Percentiles rank a stretch among this genome's conserved stretches.
These are phyloP conservation scores for Xylaria longipes DNA, from an alignment of 495 filamentous ascomycete species.

Conservation along the genomic window DNA sequence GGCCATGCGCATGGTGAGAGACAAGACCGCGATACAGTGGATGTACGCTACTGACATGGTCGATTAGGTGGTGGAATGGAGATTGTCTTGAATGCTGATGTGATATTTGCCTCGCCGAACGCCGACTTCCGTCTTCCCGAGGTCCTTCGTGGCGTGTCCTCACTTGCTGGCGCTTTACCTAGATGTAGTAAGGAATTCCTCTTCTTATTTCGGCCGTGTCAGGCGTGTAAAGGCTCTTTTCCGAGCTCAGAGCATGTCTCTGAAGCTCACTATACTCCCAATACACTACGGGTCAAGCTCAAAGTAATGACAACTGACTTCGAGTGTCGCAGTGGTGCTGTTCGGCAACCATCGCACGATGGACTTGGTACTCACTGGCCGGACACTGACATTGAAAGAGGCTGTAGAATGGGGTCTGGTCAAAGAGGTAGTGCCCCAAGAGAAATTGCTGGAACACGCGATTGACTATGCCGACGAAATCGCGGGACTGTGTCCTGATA, in stretches of 20 bases:
- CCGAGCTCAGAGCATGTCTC: not conserved
- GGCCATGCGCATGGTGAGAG: slow-evolving; percentile 44
- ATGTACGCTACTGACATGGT: not conserved
- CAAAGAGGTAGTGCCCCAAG: slow-evolving; percentile 58
- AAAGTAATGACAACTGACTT: not conserved
- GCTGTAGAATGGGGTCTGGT: slow-evolving; percentile 67
- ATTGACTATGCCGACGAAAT: slow-evolving; percentile 50
- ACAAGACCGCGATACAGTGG: not conserved
- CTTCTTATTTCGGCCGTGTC: not conserved
- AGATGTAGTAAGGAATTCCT: slow-evolving; percentile 44
- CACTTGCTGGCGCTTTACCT: slow-evolving; percentile 65
- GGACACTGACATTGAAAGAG: slow-evolving; percentile 56
- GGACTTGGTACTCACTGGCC: slow-evolving; percentile 65
- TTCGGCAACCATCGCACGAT: slow-evolving; percentile 65
- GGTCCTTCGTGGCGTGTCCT: slow-evolving; percentile 63
- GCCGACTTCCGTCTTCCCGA: slow-evolving; percentile 65
- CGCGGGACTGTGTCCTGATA: slow-evolving; percentile 64
- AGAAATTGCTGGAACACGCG: slow-evolving; percentile 43
- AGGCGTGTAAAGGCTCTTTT: not conserved
- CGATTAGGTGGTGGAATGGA: slow-evolving; percentile 68
- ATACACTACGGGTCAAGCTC: not conserved
- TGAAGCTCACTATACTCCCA: not conserved
- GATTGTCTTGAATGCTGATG: slow-evolving; percentile 64
- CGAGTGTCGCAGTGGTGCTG: slow-evolving; percentile 38
- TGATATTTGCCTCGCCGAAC: slow-evolving; percentile 59